Percentiles rank a stretch among this genome's conserved stretches.
Conservation (phyloP, 108 stramenopile genomes). For the Cyclotella sp. region DNA sequence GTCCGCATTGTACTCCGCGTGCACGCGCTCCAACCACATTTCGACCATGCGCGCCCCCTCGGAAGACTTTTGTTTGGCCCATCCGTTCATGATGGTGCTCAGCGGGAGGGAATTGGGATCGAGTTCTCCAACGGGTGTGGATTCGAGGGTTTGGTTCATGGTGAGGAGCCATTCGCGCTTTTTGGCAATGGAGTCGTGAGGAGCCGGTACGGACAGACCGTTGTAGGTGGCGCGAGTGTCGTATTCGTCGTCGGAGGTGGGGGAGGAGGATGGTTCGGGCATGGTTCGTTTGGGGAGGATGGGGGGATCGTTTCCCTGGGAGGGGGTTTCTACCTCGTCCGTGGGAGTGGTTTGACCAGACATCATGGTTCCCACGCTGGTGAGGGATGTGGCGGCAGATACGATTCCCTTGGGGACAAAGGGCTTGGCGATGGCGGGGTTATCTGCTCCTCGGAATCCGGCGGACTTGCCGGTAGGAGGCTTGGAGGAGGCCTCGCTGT, state of each 20-base stretch:
- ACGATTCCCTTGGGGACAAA: not conserved
- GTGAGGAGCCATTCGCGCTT: slow-evolving; percentile 84
- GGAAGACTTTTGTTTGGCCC: slow-evolving; percentile 85
- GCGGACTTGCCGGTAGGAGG: slow-evolving; percentile 1
- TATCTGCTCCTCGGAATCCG: not conserved
- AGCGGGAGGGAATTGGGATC: slow-evolving; percentile 76
- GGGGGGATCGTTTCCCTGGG: slow-evolving; percentile 26
- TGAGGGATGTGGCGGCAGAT: slow-evolving; percentile 5
- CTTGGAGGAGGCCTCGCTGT: slow-evolving; percentile 1
- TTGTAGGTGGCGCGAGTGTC: slow-evolving; percentile 23
- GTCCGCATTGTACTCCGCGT: slow-evolving; percentile 71
- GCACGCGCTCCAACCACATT: slow-evolving; percentile 77
- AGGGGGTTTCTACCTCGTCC: not conserved
- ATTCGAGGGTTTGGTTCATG: slow-evolving; percentile 78
- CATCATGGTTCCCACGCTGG: slow-evolving; percentile 12
- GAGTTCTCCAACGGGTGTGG: slow-evolving; percentile 70
- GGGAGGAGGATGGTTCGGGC: slow-evolving; percentile 21
- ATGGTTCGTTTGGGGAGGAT: slow-evolving; percentile 53
- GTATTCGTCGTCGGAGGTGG: slow-evolving; percentile 26
- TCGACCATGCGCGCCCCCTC: slow-evolving; percentile 87
- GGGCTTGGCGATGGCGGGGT: slow-evolving; percentile 8
- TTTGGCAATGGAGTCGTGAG: slow-evolving; percentile 62
- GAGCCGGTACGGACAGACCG: slow-evolving; percentile 46
- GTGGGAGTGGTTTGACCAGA: not conserved
- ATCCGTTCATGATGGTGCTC: slow-evolving; percentile 83